phyloP scores from a whole-genome alignment of 129 eudicot species.

The Helianthus annuus region HanXRQr2.0-SUNRISE NC_035448.2:148776705-148777204 shows the following conservation, averaged over 20 bases:
- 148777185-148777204: slow-evolving; percentile 54
- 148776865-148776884: slow-evolving; percentile 42
- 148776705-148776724: slow-evolving; percentile 70
- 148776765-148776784: slow-evolving; percentile 56
- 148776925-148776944: slow-evolving; percentile 14
- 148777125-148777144: slow-evolving; percentile 57
- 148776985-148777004: slow-evolving; percentile 37
- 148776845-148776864: slow-evolving; percentile 35
- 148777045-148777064: slow-evolving; percentile 79
- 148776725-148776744: slow-evolving; percentile 52
- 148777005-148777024: slow-evolving; percentile 19
- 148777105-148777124: slow-evolving; percentile 89
- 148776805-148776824: slow-evolving; percentile 6
- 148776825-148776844: slow-evolving; percentile 23
- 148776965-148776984: slow-evolving; percentile 48
- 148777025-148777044: slow-evolving; percentile 30
- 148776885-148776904: slow-evolving; percentile 57
- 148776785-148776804: slow-evolving; percentile 17
- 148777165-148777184: slow-evolving; percentile 66
- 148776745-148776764: slow-evolving; percentile 66
- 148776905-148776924: slow-evolving; percentile 38
- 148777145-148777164: slow-evolving; percentile 62
- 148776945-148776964: slow-evolving; percentile 11
- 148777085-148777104: slow-evolving; percentile 64
- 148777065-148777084: slow-evolving; percentile 63